Conservation (phyloP, 768 basidiomycete genomes). For the Heimioporus sp. region DNA sequence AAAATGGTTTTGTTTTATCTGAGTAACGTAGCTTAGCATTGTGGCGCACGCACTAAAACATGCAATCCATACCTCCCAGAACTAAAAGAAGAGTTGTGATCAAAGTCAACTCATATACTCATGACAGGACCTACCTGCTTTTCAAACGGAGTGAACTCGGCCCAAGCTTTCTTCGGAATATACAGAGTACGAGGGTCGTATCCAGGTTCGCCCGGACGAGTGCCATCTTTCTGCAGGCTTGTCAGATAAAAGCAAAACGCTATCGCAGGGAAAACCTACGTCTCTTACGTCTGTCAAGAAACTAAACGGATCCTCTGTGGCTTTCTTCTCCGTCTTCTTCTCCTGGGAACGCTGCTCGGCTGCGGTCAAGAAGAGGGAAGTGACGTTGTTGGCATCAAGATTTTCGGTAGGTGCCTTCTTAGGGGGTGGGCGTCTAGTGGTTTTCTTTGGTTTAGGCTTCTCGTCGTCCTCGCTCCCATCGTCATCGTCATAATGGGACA, state of each 20-base stretch:
- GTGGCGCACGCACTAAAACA: not conserved
- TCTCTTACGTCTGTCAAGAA: constrained; percentile 76
- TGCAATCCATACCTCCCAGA: constrained; percentile 61
- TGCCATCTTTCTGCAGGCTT: constrained; percentile 67
- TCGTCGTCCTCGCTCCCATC: constrained; percentile 35
- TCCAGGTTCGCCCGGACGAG: constrained; percentile 71
- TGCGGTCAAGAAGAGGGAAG: constrained; percentile 66
- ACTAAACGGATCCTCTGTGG: constrained; percentile 69
- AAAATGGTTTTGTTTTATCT: constrained; percentile 97
- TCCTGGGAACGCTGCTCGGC: constrained; percentile 76
- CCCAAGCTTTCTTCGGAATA: constrained; percentile 77
- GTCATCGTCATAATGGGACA: constrained; percentile 37
- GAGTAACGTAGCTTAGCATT: constrained; percentile 22
- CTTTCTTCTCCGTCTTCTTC: constrained; percentile 82
- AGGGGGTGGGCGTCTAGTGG: constrained; percentile 31
- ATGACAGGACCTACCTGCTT: constrained; percentile 55
- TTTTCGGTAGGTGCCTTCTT: constrained; percentile 29
- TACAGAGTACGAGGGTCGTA: constrained; percentile 90
- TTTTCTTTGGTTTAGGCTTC: constrained; percentile 37
- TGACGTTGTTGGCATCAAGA: constrained; percentile 29
- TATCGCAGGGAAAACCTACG: constrained; percentile 37
- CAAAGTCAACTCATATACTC: not conserved
- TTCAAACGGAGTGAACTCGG: constrained; percentile 90
- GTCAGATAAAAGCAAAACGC: not conserved
- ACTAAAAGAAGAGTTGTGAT: constrained; percentile 37